Base-by-base conservation (phyloP, 805 yeast genomes). In the Pichia cabralensis region DNA sequence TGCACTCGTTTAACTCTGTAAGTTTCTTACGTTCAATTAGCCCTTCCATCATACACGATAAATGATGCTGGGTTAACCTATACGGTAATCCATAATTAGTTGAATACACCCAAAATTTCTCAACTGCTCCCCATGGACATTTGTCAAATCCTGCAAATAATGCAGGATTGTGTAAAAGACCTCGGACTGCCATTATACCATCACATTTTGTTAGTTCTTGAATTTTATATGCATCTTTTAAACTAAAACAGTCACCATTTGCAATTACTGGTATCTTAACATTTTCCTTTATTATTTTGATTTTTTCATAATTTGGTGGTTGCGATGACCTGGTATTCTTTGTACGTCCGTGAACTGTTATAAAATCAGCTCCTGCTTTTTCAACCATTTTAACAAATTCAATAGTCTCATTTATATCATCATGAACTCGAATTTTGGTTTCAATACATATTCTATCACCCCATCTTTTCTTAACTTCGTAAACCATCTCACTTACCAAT, bases 151-250 rank as follows among this genome's bases (percentile, higher is more conserved):
- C 95, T 2, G 81, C 71, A 59, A 92, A 92, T 44, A 92, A 49
- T 0, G 88, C 94, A 0, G 98, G 98, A 53, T 92, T 92, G 20
- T 71, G 63, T 33, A 92, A 60, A 3, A 84, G 63, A 0, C 98
- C 98, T 41, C 98, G 62, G 2, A 83, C 98, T 3, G 96, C 80
- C 98, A 92, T 92, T 7, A 92, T 81, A 7, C 97, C 98, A 52
- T 84, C 92, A 26, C 75, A 85, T 1, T 80, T 80, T 0, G 97
- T 86, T 33, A 53, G 53, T 10, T 69, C 60, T 0, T 74, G 72
- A 19, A 89, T 88, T 14, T 54, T 50, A 28, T 61, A 48, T n/a
- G 81, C 78, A 52, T 85, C 95, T 13, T 64, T 60, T 17, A 75
- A 58, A 1, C 69, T 52, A 49, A 80, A 80, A 49, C 95, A 88